phyloP scores from a whole-genome alignment of 2,329 filamentous ascomycete genomes.

The Botrytis porri region DNA sequence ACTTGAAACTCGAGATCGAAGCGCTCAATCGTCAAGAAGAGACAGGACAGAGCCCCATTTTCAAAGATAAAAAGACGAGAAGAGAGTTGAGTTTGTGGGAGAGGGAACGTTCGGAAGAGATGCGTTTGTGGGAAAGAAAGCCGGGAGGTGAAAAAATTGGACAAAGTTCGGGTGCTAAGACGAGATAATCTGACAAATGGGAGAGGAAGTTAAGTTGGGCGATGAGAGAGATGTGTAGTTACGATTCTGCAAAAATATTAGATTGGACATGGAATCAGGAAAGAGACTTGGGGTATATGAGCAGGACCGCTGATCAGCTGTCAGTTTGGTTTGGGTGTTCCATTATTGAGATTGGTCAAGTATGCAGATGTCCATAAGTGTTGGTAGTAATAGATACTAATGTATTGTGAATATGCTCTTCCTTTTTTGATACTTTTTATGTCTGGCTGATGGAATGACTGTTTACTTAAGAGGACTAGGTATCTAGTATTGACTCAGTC shows the following conservation, averaged over 20 bases:
- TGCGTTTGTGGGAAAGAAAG: conserved; percentile 6
- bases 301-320: background rate
- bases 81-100: conserved; percentile 1
- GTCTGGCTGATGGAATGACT: background rate
- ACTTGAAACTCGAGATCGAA: background rate
- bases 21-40: background rate
- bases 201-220: background rate
- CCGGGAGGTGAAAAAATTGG: background rate
- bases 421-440: background rate
- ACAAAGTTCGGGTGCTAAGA: background rate
- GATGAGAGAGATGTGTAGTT: background rate
- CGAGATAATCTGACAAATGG: background rate
- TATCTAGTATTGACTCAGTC: no score
- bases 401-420: background rate
- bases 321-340: background rate
- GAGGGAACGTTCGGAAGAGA: background rate
- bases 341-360: background rate
- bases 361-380: background rate
- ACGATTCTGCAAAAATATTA: background rate
- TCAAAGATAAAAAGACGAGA: conserved; percentile 7
- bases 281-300: background rate
- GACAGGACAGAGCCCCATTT: background rate
- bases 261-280: background rate
- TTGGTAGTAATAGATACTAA: background rate
- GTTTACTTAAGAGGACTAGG: background rate